Evolutionary conservation across 352 stramenopile species (phyloP), one percentile per base, ranked within the genome.

Genomic region (Phytophthora quininea): DNA sequence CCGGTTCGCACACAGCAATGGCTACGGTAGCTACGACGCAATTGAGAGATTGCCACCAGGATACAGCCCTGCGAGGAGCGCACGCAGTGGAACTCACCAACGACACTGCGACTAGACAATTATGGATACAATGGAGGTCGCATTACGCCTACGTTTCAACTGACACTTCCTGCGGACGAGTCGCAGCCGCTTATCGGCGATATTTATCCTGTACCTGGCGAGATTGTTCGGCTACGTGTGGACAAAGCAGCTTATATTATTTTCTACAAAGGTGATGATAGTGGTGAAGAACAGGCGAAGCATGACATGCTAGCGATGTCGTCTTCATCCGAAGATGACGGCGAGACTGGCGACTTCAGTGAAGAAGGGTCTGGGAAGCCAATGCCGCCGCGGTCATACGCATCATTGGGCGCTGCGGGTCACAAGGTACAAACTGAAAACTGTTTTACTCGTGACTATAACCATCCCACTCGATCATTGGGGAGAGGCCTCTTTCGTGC

Each of bases 361-460:
- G 77, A 87, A 24, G 79, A 88, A 42, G 59, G 67, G 2, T 42
- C 62, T 43, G 64, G 69, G 6, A 61, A 59, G 52, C 31, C 64
- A 27, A 61, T 48, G 4, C 81, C 82, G 3, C 88, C 88, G 30
- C 80, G 86, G 29, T 96, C 88, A n/a, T 90, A 93, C 29, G 79
- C 83, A 10, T 93, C 88, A 12, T 54, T 96, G 1, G 88, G 86
- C 33, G 88, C 89, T 38, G 89, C 88, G 32, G 89, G 89, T 1
- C 84, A 96, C 77, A 95, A 94, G 55, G 86, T 96, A 10, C 82
- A 92, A 59, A 94, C 87, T 0, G 83, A 82, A n/a, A 95, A 96
- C 65, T 94, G 86, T 52, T 96, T 93, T 46, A 89, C 83, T 8
- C 82, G 84, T 4, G 87, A 95, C 58, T 93, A 90, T 52, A 85